These are phyloP conservation scores for Ampelomyces quisqualis DNA, from an alignment of 2,329 filamentous ascomycete genomes.

Conservation along the genomic window DNA sequence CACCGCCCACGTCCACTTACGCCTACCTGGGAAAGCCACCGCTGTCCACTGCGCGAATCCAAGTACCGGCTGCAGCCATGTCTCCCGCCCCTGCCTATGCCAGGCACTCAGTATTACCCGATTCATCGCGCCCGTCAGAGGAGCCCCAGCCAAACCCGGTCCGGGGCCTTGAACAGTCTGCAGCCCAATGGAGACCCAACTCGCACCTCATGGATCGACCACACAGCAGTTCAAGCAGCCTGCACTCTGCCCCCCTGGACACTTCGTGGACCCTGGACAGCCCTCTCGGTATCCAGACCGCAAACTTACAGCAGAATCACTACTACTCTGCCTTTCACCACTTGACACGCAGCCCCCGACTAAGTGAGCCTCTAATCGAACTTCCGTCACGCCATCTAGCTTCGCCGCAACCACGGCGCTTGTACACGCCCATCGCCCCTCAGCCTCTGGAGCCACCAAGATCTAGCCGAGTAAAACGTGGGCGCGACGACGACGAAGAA, in stretches of 20 bases:
- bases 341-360: conserved; percentile 28
- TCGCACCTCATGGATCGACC: conserved; percentile 32
- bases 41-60: conserved; percentile 17
- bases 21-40: conserved; percentile 26
- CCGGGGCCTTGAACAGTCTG: conserved; percentile 11
- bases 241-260: conserved; percentile 42
- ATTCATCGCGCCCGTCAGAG: conserved; percentile 22
- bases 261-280: conserved; percentile 45
- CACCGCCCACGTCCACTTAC: conserved; percentile 23
- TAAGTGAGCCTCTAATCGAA: conserved; percentile 39
- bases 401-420: conserved; percentile 44
- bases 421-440: conserved; percentile 49
- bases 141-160: conserved; percentile 19
- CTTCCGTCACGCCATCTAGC: conserved; percentile 26
- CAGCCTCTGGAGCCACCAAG: conserved; percentile 41
- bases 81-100: conserved; percentile 38
- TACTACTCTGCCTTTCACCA: conserved; percentile 37
- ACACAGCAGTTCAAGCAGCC: conserved; percentile 48
- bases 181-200: conserved; percentile 11
- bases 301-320: conserved; percentile 28
- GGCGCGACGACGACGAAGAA: conserved; percentile 43
- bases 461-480: conserved; percentile 41
- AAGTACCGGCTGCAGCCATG: conserved; percentile 25
- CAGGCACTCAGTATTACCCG: conserved; percentile 25
- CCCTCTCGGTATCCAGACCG: conserved; percentile 44